Conservation (phyloP, 768 basidiomycete genomes). For the Lactifluus rugatus region DNA sequence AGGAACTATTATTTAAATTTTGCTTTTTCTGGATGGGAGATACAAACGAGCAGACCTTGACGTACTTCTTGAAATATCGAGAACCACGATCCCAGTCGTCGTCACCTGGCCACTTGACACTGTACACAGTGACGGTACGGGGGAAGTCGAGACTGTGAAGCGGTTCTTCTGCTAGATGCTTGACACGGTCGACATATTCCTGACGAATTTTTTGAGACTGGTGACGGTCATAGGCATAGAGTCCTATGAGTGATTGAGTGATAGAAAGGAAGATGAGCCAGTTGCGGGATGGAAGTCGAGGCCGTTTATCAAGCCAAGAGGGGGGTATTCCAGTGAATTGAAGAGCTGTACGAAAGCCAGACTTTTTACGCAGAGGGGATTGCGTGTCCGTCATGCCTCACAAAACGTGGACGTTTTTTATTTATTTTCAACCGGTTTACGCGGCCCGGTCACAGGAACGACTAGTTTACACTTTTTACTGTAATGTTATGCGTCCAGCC, state of each 20-base stretch:
- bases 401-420: not conserved
- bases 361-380: constrained; percentile 29
- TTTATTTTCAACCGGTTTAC: not conserved
- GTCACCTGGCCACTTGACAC: constrained; percentile 89
- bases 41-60: constrained; percentile 60
- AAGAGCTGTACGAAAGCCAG: constrained; percentile 54
- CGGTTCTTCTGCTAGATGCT: constrained; percentile 61
- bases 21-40: not conserved
- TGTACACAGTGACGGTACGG: constrained; percentile 79
- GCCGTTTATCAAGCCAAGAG: constrained; percentile 77
- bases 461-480: no score
- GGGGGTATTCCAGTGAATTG: constrained; percentile 55
- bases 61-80: constrained; percentile 90
- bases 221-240: constrained; percentile 79
- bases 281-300: constrained; percentile 81
- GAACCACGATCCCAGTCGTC: constrained; percentile 79
- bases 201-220: constrained; percentile 71
- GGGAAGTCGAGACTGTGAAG: constrained; percentile 55
- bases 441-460: constrained; percentile 1
- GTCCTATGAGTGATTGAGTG: constrained; percentile 57
- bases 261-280: constrained; percentile 88
- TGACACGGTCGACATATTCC: constrained; percentile 72
- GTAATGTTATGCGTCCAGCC: constrained; percentile 39
- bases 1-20: not conserved
- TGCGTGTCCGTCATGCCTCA: not conserved